Base-by-base conservation (phyloP, 495 filamentous ascomycete species). In the Neurospora sublineolata region DNA sequence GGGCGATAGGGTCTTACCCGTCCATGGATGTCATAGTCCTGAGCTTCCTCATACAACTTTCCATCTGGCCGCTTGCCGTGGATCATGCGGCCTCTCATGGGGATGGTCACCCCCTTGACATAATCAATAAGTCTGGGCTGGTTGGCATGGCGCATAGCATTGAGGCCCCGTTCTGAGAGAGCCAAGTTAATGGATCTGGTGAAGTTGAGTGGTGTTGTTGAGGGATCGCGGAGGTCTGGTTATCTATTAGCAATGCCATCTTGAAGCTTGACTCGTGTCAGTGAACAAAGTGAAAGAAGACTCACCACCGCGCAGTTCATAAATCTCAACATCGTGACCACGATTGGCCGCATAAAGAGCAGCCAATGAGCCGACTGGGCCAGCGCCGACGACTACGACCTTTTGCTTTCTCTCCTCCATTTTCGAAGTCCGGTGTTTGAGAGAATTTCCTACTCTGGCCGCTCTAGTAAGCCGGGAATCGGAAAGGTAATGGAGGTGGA, bases 41-140 rank as follows among this genome's bases (percentile, higher is more conserved):
- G 95, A 23, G 91, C 81, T 71, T 91, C 88, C 74, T 95, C 89
- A 77, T 88, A 92, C 11, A 95, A 80, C 20, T 89, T 79, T 30
- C 91, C 92, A 38, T 86, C 80, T 37, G 84, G 77, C n/a, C 83
- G 84, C 73, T 85, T 84, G 30, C 92, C 90, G 77, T 99, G 95
- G 69, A 99, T 95, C 95, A 98, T 98, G n/a, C 95, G 93, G 11
- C 94, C 94, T 72, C 90, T 82, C 93, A 99, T 97, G 7, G 96
- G 96, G 70, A 97, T 93, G 0, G 94, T 92, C 67, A 91, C 87
- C 18, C 79, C 80, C 58, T 94, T 84, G 30, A 98, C 86, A 76
- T 90, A 86, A 1, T 93, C 86, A 68, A 96, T 84, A 36, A 97
- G 85, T 12, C 86, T 85, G 7, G 85, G 78, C 20, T 87, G 85